phyloP scores from a whole-genome alignment of 352 stramenopile species.

The Phytopythium cucurbitacearum region DNA sequence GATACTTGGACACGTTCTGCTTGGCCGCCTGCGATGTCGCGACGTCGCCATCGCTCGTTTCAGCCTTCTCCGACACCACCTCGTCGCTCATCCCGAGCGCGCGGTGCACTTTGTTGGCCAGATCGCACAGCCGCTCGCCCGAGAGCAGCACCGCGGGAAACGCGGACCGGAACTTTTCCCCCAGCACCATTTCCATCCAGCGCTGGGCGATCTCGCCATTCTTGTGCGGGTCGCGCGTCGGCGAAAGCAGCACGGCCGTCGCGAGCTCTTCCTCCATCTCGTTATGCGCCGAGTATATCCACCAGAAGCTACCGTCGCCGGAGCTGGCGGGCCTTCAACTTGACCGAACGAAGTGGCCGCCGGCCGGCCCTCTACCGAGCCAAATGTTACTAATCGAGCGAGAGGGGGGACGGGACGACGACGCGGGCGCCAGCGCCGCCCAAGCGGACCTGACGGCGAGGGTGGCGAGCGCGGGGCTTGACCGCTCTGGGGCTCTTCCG shows the following conservation, averaged over 20 bases:
- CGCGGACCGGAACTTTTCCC: conserved; percentile 56
- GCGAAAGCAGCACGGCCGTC: conserved; percentile 28
- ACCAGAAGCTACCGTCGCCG: no score
- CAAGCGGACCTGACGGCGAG: no score
- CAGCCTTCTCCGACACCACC: conserved; percentile 10
- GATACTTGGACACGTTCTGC: conserved; percentile 60
- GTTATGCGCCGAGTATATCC: background rate
- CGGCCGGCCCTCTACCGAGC: no score
- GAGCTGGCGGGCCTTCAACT: no score
- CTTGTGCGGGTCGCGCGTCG: conserved; percentile 30
- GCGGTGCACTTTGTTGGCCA: conserved; percentile 71
- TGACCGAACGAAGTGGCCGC: no score
- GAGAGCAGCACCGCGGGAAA: conserved; percentile 54
- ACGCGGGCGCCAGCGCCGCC: no score
- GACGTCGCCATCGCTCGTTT: background rate
- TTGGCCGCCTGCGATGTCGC: conserved; percentile 7
- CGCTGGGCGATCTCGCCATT: conserved; percentile 70
- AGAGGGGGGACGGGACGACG: no score
- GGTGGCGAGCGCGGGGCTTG: no score
- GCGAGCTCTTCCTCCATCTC: conserved; percentile 23
- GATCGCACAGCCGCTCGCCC: conserved; percentile 56
- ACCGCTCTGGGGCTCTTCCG: no score
- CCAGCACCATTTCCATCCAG: conserved; percentile 88
- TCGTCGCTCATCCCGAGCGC: conserved; percentile 76
- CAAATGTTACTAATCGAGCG: no score